Base-by-base conservation (phyloP, 257 asterid genomes). In the Solanum corneliomulleri region DNA sequence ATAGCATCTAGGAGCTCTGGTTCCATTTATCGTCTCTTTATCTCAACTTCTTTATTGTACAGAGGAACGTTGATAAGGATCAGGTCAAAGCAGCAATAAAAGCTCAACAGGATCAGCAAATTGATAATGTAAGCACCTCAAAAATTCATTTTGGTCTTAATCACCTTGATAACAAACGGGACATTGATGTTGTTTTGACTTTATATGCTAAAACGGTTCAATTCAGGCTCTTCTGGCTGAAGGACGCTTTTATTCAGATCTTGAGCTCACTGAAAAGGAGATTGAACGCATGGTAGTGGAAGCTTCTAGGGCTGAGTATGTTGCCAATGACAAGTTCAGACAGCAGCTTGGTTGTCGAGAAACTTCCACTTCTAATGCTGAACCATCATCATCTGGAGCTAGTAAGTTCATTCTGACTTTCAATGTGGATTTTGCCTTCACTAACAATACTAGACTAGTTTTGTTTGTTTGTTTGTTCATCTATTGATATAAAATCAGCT, bases 101-200 rank as follows among this genome's bases (percentile, higher is more conserved):
- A 94, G 98, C 99, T 88, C 99, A 97, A 89, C 99, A 96, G 89
- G 99, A 97, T 88, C 99, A 97, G 89, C 99, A 96, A 93, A 97
- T 97, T 86, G 98, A 97, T 89, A 94, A 95, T 84, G 99, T 92
- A 82, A 91, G 94, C 70, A 37, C 80, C 84, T 42, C 16, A 7
- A 56, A 56, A 37, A 83, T 1, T 78, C 41, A 37, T 21, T 47
- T 20, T 5, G 20, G 23, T 66, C 23, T 37, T 31, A 7, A 27
- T 75, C 69, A 11, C 37, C 44, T 83, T 15, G 62, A 52, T 33
- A 15, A 5, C 29, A n/a, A 20, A 20, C 11, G 29, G 5, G 75
- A 42, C 49, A 49, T 11, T 27, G 69, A 83, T 70, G 52, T 80
- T 21, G 70, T 69, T 80, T 75, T 44, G 41, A 52, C 76, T 33